Evolutionary conservation across 768 basidiomycete genomes (phyloP).

Genomic region (Mycena albidolilacea): DNA sequence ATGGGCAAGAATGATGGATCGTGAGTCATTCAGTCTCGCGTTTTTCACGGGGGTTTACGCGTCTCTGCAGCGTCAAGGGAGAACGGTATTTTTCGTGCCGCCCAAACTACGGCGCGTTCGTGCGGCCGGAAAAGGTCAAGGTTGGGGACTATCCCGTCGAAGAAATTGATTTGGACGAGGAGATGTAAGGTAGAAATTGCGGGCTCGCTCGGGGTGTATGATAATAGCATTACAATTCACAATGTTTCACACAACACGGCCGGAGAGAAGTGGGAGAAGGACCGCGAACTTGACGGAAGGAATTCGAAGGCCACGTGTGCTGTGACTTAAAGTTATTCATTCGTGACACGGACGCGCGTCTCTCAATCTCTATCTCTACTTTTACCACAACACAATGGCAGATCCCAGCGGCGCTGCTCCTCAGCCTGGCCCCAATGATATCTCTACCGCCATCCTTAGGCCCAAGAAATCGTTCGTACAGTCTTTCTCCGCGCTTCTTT

Average conservation of each 20-base stretch:
- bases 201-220: conserved; percentile 6
- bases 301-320: background rate
- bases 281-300: conserved; percentile 6
- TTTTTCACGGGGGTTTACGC: conserved; percentile 23
- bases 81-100: conserved; percentile 88
- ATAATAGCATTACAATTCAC: conserved; percentile 22
- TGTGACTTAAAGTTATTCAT: too few relatives aligned
- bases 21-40: conserved; percentile 64
- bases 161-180: conserved; percentile 83
- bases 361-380: conserved; percentile 39
- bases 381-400: conserved; percentile 59
- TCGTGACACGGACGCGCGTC: too few relatives aligned
- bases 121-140: conserved; percentile 84
- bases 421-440: conserved; percentile 90
- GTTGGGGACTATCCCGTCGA: conserved; percentile 92
- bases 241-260: background rate
- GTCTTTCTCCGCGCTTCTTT: conserved; percentile 28
- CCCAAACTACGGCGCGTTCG: conserved; percentile 87
- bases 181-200: conserved; percentile 64
- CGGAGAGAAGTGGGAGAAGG: background rate
- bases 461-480: conserved; percentile 95
- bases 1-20: conserved; percentile 96
- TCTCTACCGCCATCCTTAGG: conserved; percentile 94
- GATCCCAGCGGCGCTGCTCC: conserved; percentile 89
- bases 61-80: conserved; percentile 77